These are phyloP conservation scores for Discostella stelligeroides DNA, from an alignment of 108 stramenopile species.

Conservation along the genomic window DNA sequence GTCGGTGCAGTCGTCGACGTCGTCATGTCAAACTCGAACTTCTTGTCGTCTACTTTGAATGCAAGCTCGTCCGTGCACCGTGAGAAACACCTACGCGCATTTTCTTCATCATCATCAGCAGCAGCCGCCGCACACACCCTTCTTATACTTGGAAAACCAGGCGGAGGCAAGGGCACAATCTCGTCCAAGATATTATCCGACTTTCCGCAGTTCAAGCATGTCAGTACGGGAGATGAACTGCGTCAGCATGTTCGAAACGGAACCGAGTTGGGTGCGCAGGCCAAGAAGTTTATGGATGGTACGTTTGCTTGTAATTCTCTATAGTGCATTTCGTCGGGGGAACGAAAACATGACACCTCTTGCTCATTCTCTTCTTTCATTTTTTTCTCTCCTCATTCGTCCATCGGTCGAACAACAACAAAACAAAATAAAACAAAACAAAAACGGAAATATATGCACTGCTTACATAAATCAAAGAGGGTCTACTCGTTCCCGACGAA, in stretches of 20 bases:
- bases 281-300: constrained; percentile 87
- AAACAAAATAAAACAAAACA: too few species aligned
- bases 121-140: constrained; percentile 51
- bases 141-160: constrained; percentile 91
- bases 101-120: not conserved
- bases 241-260: constrained; percentile 84
- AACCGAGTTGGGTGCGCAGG: constrained; percentile 85
- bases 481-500: constrained; percentile 89
- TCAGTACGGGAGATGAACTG: constrained; percentile 96
- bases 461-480: constrained; percentile 55
- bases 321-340: not conserved
- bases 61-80: too few species aligned
- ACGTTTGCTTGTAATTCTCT: constrained; percentile 4
- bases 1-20: too few species aligned
- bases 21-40: too few species aligned
- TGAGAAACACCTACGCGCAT: too few species aligned
- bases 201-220: constrained; percentile 86
- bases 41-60: too few species aligned
- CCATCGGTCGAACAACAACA: too few species aligned
- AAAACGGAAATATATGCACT: too few species aligned
- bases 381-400: too few species aligned
- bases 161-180: constrained; percentile 98
- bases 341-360: not conserved
- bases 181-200: constrained; percentile 88
- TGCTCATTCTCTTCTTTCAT: too few species aligned